Percentiles rank a stretch among this genome's conserved stretches.
Conservation (phyloP, 345 rosid genomes). For the thale cress (Arabidopsis thaliana) region DNA sequence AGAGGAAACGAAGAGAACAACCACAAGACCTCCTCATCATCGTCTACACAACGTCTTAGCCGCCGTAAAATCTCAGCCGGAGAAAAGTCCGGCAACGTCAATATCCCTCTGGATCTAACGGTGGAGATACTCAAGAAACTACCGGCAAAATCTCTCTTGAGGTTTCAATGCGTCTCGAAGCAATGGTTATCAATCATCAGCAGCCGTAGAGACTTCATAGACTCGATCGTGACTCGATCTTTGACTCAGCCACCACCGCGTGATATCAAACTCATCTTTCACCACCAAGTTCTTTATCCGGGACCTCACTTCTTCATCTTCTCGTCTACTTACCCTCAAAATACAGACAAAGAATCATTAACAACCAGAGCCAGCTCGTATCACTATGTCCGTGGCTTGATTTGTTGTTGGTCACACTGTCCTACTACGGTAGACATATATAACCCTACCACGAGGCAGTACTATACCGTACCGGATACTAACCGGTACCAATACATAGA, state of each 20-base stretch:
- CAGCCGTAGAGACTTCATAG: background rate
- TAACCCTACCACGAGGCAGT: conserved; percentile 16
- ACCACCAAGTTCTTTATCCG: background rate
- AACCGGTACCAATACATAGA: background rate
- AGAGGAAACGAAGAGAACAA: background rate
- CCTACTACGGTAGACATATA: background rate
- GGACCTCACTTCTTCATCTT: background rate
- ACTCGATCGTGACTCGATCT: background rate
- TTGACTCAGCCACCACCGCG: background rate
- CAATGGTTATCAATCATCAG: background rate
- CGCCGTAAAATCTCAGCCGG: background rate
- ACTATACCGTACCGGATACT: background rate
- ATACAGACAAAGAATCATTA: background rate
- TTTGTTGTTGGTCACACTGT: background rate
- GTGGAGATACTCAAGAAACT: conserved; percentile 17
- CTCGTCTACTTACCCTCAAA: background rate
- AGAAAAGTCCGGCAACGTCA: background rate
- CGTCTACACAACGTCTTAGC: background rate
- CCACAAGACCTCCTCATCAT: background rate
- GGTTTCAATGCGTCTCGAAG: conserved; percentile 1
- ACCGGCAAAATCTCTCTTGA: background rate
- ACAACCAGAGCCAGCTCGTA: background rate
- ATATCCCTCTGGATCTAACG: conserved; percentile 2
- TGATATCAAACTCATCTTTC: background rate
- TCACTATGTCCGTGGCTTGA: background rate